Evolutionary conservation across 176 grass and related monocot species (phyloP).

Genomic region (Carex littledalei): DNA sequence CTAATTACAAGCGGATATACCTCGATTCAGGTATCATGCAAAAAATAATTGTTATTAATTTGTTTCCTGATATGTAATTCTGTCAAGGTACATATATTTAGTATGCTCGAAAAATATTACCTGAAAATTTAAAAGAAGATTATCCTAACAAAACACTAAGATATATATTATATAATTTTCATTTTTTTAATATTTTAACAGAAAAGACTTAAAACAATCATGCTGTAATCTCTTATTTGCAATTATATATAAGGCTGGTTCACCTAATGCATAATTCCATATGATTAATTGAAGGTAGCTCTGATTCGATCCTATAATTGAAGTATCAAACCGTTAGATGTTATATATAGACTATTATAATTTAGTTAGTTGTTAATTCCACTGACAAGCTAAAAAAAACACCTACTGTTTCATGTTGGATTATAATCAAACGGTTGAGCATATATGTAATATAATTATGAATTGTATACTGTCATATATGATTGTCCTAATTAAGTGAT

Average conservation of each 20-base stretch:
- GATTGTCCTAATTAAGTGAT: too few relatives aligned
- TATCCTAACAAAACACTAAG: too few relatives aligned
- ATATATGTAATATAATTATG: too few relatives aligned
- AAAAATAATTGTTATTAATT: too few relatives aligned
- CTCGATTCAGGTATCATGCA: too few relatives aligned
- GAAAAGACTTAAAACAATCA: neutral
- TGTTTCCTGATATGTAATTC: too few relatives aligned
- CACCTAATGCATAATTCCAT: neutral
- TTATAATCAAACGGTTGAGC: too few relatives aligned
- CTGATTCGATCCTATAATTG: constrained; percentile 6
- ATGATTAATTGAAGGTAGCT: constrained; percentile 7
- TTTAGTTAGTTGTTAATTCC: neutral
- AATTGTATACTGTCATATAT: too few relatives aligned
- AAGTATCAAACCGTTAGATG: neutral
- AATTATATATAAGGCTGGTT: neutral
- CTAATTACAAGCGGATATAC: too few relatives aligned
- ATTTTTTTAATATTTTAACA: neutral
- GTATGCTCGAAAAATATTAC: too few relatives aligned
- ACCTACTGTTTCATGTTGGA: neutral
- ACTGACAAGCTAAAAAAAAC: neutral
- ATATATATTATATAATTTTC: neutral
- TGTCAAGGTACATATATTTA: too few relatives aligned
- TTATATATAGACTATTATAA: neutral
- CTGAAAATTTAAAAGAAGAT: too few relatives aligned
- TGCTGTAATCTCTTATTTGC: neutral